Percentiles rank a stretch among this genome's conserved stretches.
phyloP scores from a whole-genome alignment of 2,329 filamentous ascomycete species.

The Epichloe sp. region DNA sequence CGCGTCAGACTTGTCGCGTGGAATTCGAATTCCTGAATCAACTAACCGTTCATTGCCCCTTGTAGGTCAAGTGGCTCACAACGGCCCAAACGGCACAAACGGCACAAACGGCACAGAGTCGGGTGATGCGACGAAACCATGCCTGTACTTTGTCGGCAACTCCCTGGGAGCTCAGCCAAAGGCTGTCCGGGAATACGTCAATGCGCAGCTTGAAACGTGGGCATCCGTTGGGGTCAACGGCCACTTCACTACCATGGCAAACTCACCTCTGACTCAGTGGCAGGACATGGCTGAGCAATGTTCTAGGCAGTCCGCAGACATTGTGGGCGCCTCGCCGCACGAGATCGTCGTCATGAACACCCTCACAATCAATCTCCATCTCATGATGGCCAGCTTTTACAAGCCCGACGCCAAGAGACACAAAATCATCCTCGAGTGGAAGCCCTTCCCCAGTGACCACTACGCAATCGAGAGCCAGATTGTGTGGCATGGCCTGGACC shows the following conservation, averaged over 20 bases:
- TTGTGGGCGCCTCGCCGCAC: constrained; percentile 58
- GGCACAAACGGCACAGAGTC: constrained; percentile 12
- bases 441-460: constrained; percentile 79
- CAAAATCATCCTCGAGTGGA: constrained; percentile 82
- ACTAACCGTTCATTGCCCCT: background rate
- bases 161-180: constrained; percentile 81
- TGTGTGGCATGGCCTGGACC: constrained; percentile 52
- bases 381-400: constrained; percentile 79
- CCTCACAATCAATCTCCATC: constrained; percentile 67
- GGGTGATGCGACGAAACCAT: constrained; percentile 15
- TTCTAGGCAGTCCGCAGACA: constrained; percentile 52
- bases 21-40: too few relatives aligned
- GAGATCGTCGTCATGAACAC: constrained; percentile 87
- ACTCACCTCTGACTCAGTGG: constrained; percentile 59
- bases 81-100: constrained; percentile 10
- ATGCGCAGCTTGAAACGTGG: constrained; percentile 71
- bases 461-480: constrained; percentile 80
- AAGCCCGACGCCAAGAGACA: constrained; percentile 48
- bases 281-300: constrained; percentile 68
- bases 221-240: constrained; percentile 72
- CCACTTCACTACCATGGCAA: constrained; percentile 59
- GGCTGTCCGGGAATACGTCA: constrained; percentile 49
- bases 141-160: constrained; percentile 79
- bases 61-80: background rate
- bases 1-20: background rate